Conservation (phyloP, 805 yeast species). For the Kodamaea hsintzibuensis region DNA sequence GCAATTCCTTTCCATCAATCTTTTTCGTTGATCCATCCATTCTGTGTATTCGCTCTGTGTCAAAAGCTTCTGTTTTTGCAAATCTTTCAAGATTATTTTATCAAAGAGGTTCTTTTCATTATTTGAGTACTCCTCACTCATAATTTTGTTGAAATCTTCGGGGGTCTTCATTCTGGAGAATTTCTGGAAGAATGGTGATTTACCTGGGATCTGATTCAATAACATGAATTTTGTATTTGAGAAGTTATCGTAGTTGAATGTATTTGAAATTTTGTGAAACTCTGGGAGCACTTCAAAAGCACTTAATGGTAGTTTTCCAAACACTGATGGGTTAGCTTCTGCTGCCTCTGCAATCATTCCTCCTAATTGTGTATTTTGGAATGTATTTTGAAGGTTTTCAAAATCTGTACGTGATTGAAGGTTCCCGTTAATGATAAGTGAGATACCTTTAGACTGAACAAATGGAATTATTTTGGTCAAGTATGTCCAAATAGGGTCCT, state of each 20-base stretch:
- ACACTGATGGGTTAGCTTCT: conserved; percentile 82
- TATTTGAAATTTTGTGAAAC: conserved; percentile 52
- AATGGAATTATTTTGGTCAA: conserved; percentile 60
- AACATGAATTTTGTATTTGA: conserved; percentile 78
- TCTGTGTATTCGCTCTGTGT: conserved; percentile 16
- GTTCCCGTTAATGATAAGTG: conserved; percentile 83
- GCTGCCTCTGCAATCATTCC: conserved; percentile 95
- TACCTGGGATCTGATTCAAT: conserved; percentile 77
- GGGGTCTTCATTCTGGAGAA: conserved; percentile 57
- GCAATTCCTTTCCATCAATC: conserved; percentile 10
- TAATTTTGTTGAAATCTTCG: conserved; percentile 46
- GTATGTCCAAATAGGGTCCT: conserved; percentile 73
- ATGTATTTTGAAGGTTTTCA: conserved; percentile 47
- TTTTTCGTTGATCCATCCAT: conserved; percentile 11
- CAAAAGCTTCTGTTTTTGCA: conserved; percentile 32
- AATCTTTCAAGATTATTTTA: conserved; percentile 29
- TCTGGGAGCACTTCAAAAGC: conserved; percentile 61
- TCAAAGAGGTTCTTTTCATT: conserved; percentile 22
- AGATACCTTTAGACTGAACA: conserved; percentile 62
- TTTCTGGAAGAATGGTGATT: conserved; percentile 55
- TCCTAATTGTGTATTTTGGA: conserved; percentile 62
- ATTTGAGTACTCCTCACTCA: conserved; percentile 35
- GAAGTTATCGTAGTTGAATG: conserved; percentile 57
- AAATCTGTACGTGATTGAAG: conserved; percentile 58
- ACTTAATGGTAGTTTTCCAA: conserved; percentile 43